Evolutionary conservation across 768 basidiomycete species (phyloP), one percentile per base, ranked within the genome.

Genomic region (Collybiopsis luxurians): DNA sequence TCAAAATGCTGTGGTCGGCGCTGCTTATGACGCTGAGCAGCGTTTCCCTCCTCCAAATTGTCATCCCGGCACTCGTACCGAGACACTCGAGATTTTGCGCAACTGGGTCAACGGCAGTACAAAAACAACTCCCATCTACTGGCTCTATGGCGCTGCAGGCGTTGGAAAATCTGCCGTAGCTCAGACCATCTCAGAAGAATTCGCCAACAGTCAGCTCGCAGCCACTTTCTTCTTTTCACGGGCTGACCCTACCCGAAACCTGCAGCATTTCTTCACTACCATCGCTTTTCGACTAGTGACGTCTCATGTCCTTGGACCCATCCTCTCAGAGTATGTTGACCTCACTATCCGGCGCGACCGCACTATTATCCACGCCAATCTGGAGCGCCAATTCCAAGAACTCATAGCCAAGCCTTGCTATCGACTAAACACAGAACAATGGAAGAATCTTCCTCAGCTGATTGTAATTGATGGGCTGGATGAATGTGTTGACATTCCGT

Each of bases 61-160:
- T 36, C 28, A 51, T n/a, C 49, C 49, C 9, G 31, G 28, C 4
- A 51, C 49, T 24, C 49, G 49, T 17, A n/a, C 4, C 4, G 10
- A 5, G 5, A 36, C 31, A 3, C 21, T 51, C 3, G 5, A 23
- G 15, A 23, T 5, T 4, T n/a, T 51, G 17, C 15, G 15, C 12
- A 12, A 36, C 27, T 51, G 49, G 49, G 27, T 36, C 28, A 17
- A 21, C 21, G 15, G 15, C 9, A 31, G 28, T 23, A 19, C 49
- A 6, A 23, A 47, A 4, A 17, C 7, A 10, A 5, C 5, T 34
- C 13, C 31, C 13, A 34, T 73, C 12, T 72, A 67, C 34, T 73
- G 73, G 72, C 53, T 73, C 30, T 62, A 69, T 28, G 73, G 73
- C 4, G 68, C 72, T 39, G 71, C 73, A 0, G 72, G 72, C 17